Base-by-base conservation (phyloP, 179 eudicot species). In the Beta lomatogona region DNA sequence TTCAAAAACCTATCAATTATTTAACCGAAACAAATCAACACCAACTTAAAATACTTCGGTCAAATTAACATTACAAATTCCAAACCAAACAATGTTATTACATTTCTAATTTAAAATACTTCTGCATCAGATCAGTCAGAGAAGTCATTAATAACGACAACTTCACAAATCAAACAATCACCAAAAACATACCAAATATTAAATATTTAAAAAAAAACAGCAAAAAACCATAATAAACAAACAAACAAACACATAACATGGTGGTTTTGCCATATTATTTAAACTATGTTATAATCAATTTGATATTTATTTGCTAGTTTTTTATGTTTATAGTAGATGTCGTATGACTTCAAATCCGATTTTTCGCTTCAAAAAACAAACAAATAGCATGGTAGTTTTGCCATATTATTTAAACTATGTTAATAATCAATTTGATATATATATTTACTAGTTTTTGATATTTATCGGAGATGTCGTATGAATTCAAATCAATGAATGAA, bases 121-220 rank as follows among this genome's bases (percentile, higher is more conserved):
- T 13, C 22, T 5, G 15, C 28, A 66, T 28, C 80, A 67, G 28
- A 66, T 28, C 80, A 67, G 28, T 52, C 28, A 67, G 50, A 68
- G 36, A 7, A 50, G 19, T 60, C 74, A 78, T 67, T 78, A 64
- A 78, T 67, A 67, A 78, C 80, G 73, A 66, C 74, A 78, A 78
- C n/a, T 7, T 18, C 71, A 48, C 31, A 11, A 12, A 50, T 52
- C 9, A 61, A 59, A 76, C 13, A 54, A 57, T 18, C n/a, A 69
- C n/a, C 6, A 28, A 81, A 66, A 44, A 28, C 28, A 9, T 13
- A 12, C 55, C 18, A 77, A 63, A 10, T 22, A 76, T 36, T 10
- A 52, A 9, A 54, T 9, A 12, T 0, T 19, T 13, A 21, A 68
- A 60, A 46, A 28, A 19, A 25, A 48, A 45, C 44, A 67, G 21